phyloP scores from a whole-genome alignment of 1,284 basidiomycete genomes.

The Cutaneotrichosporon sp. region DNA sequence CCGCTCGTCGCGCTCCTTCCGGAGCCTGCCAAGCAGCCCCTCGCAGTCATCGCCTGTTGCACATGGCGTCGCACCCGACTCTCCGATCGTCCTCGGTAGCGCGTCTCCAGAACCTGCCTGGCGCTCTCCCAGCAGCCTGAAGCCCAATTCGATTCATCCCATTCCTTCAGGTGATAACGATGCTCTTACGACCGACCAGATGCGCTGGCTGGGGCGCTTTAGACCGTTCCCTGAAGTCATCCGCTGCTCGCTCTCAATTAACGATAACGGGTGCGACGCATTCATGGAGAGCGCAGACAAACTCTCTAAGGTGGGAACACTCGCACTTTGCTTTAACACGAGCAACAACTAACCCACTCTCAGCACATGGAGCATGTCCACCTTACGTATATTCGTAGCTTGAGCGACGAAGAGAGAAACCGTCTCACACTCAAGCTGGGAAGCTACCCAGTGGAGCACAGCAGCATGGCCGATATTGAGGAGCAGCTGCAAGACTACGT shows the following conservation, averaged over 20 bases:
- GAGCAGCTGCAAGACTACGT: not conserved
- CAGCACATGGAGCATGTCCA: not conserved
- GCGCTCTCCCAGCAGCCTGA: not conserved
- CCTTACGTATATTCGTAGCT: not conserved
- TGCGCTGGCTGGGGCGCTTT: not conserved
- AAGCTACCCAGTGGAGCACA: not conserved
- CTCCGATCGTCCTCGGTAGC: too few species aligned
- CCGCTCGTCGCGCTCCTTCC: too few species aligned
- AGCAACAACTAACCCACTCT: too few species aligned
- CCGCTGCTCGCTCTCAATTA: not conserved
- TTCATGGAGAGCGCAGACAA: not conserved
- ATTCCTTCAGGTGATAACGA: not conserved
- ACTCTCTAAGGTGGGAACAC: not conserved
- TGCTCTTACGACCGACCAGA: not conserved
- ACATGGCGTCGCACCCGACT: too few species aligned
- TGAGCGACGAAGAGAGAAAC: not conserved
- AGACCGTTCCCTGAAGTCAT: not conserved
- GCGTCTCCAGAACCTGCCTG: not conserved
- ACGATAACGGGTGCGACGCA: not conserved
- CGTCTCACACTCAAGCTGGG: not conserved
- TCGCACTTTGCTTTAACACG: not conserved
- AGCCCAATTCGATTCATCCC: not conserved
- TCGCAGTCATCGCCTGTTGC: too few species aligned
- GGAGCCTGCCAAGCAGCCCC: too few species aligned
- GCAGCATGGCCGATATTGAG: not conserved